Evolutionary conservation across 164 flowering plant genomes (phyloP), one percentile per base, ranked within the genome.

Genomic region (Amborella trichopoda): DNA sequence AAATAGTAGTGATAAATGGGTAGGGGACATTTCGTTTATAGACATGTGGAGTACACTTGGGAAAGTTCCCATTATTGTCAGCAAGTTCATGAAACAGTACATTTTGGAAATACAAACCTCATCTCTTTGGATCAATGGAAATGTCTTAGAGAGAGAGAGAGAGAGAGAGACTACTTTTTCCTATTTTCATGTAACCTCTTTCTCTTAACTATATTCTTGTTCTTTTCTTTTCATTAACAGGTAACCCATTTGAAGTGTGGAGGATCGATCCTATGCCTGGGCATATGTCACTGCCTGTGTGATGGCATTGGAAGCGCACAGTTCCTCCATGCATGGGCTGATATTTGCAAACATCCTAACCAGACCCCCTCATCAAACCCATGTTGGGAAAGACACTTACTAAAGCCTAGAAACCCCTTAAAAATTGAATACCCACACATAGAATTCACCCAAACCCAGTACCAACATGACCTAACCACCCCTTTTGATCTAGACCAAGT

Each of bases 231-330:
- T n/a, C n/a, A n/a, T n/a, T n/a, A n/a, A 26, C 69, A 90, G 97
- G 86, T 73, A 2, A 90, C 98, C 3, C 63, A 67, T 23, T 77
- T 90, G 27, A 51, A 76, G 1, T 81, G 94, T 28, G 96, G 94
- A 33, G 95, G 89, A 0, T 75, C 80, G 95, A 69, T 86, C 44
- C 48, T 90, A 1, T 81, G 86, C 56, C 75, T 80, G 28, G 89
- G 83, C 30, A 77, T 90, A 50, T 77, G 68, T 40, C 98, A 90
- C 58, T 79, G 96, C 41, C 50, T 90, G 1, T 84, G 89, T 32
- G 98, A 90, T 49, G 98, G 91, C 23, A 73, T 85, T 11, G 98
- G 95, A 24, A 69, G 91, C 6, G 72, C 89, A 0, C 94, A 86
- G 37, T 86, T 90, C 50, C 55, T 90, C 11, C 78, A 77, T 12